Evolutionary conservation across 768 basidiomycete species (phyloP).

Genomic region (Postia placenta): DNA sequence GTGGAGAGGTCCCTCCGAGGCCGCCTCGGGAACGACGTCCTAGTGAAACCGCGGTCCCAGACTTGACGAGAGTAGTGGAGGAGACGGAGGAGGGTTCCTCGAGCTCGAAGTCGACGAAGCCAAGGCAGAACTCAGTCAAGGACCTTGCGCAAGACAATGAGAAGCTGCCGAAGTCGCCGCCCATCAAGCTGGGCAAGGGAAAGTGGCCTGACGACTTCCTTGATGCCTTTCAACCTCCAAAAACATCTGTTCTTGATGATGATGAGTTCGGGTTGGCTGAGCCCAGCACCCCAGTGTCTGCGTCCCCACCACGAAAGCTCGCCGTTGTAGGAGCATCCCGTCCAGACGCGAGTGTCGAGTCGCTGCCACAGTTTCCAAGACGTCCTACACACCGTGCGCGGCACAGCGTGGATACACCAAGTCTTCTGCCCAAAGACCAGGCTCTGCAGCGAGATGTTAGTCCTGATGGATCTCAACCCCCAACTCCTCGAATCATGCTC

Average conservation of each 20-base stretch:
- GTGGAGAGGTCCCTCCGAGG: conserved; percentile 13
- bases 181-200: conserved; percentile 63
- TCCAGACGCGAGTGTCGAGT: conserved; percentile 42
- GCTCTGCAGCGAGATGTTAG: conserved; percentile 44
- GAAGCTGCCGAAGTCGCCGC: conserved; percentile 24
- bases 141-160: conserved; percentile 18
- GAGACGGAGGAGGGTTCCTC: conserved; percentile 56
- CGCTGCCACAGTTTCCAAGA: conserved; percentile 43
- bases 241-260: conserved; percentile 15
- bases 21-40: conserved; percentile 48
- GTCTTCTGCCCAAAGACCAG: conserved; percentile 29
- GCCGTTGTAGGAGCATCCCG: conserved; percentile 41
- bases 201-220: conserved; percentile 84
- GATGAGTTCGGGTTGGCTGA: conserved; percentile 18
- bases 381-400: conserved; percentile 59
- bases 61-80: conserved; percentile 65
- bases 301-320: conserved; percentile 49
- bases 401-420: conserved; percentile 52
- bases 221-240: conserved; percentile 37
- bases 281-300: conserved; percentile 30
- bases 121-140: conserved; percentile 15
- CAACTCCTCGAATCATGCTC: conserved; percentile 40
- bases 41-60: conserved; percentile 56
- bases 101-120: conserved; percentile 30
- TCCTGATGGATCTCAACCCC: conserved; percentile 40